Base-by-base conservation (phyloP, 2,329 filamentous ascomycete species). In the Aureobasidium mangrovei region DNA sequence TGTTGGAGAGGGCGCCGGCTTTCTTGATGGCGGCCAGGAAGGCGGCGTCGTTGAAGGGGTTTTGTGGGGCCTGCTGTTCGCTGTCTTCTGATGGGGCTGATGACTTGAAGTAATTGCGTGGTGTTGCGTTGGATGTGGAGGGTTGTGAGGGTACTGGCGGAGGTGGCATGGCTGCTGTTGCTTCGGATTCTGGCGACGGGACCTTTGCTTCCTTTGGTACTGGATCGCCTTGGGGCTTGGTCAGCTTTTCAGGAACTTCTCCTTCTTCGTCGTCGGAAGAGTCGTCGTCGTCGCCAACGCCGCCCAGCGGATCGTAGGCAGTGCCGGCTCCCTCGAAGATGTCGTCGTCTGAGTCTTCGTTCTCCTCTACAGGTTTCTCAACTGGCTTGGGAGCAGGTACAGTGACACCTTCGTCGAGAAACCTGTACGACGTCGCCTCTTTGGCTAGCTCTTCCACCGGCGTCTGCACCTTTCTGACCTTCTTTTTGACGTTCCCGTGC, bases 11-110 rank as follows among this genome's bases (percentile, higher is more conserved):
- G 39, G 66, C 70, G 53, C 71, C 70, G 53, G 91, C 91, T 68
- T 90, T 90, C 70, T 90, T 88, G 63, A 98, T 78, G 0, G 89
- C 89, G 3, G 88, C 89, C 59, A 90, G 77, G 58, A 95, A 84
- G 2, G 85, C 81, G 2, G 89, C 86, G 63, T 96, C 89, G 63
- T 85, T 79, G 4, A 77, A 65, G 10, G 59, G 56, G 39, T 62
- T 61, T 18, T 58, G 58, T 7, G 61, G 29, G 63, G 47, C 26
- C 9, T 10, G 9, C 27, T 32, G 38, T 59, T 58, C 24, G 31
- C 12, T 26, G 26, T 38, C 36, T 61, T 43, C 45, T 27, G 56
- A 41, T 28, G 57, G 55, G 9, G 56, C 27, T 12, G 51, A 32
- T 49, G 68, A 63, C 35, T 62, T 60, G 62, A 72, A 71, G 60